Evolutionary conservation across 164 flowering plant genomes (phyloP), one percentile per base, ranked within the genome.

Genomic region (Amborella trichopoda): DNA sequence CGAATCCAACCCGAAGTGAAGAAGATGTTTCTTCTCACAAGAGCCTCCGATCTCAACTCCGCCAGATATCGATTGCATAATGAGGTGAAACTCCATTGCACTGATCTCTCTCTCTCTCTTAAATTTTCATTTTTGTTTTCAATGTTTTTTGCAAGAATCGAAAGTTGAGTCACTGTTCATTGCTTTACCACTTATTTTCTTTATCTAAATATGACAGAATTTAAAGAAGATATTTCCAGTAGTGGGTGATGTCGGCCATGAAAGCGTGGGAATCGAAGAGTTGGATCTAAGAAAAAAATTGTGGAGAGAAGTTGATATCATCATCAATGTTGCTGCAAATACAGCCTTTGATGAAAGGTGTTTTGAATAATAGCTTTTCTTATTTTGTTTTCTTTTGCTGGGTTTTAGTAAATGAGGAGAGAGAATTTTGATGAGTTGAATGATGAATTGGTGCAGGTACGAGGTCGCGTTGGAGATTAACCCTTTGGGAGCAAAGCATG

Each of bases 271-370:
- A 8, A 18, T 79, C 8, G 28, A 63, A 24, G 74, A 70, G 41
- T 41, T 67, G 6, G 23, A 37, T 12, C 28, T 82, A 58, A 59
- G 26, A 46, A 69, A 72, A 37, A 68, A 69, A 27, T 50, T 79
- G 58, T 60, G 58, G 49, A 46, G 34, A 14, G 71, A 79, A 37
- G 37, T 77, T 3, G 74, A 79, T 6, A 14, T 68, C 12, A 59
- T 82, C 6, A 50, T 75, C 13, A 77, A 79, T 48, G 48, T 64
- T 23, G 93, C 93, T 61, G 93, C 93, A 14, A 71, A 76, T 0
- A 72, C 77, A 33, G 64, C 68, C 33, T 82, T 82, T 61, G 75
- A 74, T 47, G 76, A 66, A 30, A 74, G 79, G 78, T 68, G 49
- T 14, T 11, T 18, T 16, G n/a, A n/a, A n/a, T n/a, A n/a, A n/a